phyloP scores from a whole-genome alignment of 148 eudicot genomes.

The Camellia japonica region DNA sequence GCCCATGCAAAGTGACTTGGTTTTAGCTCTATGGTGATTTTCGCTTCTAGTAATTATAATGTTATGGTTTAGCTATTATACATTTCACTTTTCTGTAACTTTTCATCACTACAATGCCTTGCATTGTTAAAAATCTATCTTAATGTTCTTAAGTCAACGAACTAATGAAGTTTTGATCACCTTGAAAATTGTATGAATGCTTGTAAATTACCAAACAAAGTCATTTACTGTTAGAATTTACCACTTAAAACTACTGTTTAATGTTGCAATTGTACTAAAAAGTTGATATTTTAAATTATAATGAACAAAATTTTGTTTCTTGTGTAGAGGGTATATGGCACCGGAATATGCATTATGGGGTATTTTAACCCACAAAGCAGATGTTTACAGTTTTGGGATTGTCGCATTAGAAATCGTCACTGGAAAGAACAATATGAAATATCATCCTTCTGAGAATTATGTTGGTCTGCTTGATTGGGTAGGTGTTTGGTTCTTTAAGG shows the following conservation, averaged over 20 bases:
- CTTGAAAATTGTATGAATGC: background rate
- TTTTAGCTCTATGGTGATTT: background rate
- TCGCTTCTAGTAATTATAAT: background rate
- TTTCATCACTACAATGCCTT: background rate
- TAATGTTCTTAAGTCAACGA: too few relatives aligned
- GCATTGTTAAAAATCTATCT: too few relatives aligned
- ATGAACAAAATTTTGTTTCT: background rate
- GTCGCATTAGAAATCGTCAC: slow-evolving; percentile 64
- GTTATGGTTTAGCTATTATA: background rate
- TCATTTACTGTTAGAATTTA: background rate
- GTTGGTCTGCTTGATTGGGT: slow-evolving; percentile 78
- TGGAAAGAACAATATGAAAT: slow-evolving; percentile 59
- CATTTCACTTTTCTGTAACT: background rate
- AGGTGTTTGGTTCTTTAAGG: slow-evolving; percentile 9
- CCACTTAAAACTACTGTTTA: background rate
- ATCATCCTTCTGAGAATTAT: slow-evolving; percentile 42
- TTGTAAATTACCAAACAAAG: background rate
- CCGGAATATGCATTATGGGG: slow-evolving; percentile 87
- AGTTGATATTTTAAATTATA: background rate
- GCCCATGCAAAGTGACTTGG: background rate
- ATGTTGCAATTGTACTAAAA: background rate
- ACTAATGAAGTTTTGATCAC: background rate
- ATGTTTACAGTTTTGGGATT: slow-evolving; percentile 75
- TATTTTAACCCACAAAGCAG: slow-evolving; percentile 66
- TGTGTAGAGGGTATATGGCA: slow-evolving; percentile 71